Evolutionary conservation across 2,329 filamentous ascomycete species (phyloP).

Genomic region (Dryadomyces quercivorus): DNA sequence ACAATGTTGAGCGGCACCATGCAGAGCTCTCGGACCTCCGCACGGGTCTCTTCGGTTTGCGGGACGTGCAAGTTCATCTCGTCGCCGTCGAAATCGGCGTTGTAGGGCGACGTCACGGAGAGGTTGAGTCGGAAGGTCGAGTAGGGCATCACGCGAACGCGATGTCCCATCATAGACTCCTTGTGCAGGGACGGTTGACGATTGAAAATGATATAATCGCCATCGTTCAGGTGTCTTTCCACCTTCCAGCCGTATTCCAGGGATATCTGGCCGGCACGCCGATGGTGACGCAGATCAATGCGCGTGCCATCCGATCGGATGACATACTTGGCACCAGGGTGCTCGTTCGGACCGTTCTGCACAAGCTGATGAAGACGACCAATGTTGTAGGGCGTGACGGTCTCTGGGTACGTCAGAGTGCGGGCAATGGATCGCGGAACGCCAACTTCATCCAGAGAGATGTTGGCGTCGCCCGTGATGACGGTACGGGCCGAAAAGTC

Average conservation of each 20-base stretch:
- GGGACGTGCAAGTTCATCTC: conserved; percentile 99
- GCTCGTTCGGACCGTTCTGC: conserved; percentile 85
- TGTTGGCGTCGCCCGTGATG: conserved; percentile 95
- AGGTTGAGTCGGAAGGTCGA: conserved; percentile 96
- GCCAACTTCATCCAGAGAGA: conserved; percentile 93
- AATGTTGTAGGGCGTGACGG: conserved; percentile 96
- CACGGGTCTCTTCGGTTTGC: conserved; percentile 90
- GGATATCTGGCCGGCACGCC: conserved; percentile 72
- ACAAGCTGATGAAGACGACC: conserved; percentile 81
- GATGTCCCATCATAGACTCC: conserved; percentile 99
- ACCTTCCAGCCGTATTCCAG: conserved; percentile 98
- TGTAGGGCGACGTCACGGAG: conserved; percentile 97
- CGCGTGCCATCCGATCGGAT: conserved; percentile 87
- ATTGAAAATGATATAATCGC: conserved; percentile 98
- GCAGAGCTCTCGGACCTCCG: conserved; percentile 87
- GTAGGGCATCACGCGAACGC: conserved; percentile 95
- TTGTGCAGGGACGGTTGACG: conserved; percentile 98
- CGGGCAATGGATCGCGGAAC: conserved; percentile 88
- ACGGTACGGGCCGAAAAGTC: conserved; percentile 99
- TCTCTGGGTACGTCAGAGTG: conserved; percentile 91
- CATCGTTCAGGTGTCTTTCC: conserved; percentile 89
- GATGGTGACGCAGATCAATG: conserved; percentile 90
- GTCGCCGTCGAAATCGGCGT: conserved; percentile 98
- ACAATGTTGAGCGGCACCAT: conserved; percentile 99
- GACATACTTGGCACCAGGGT: conserved; percentile 93